Evolutionary conservation across 345 rosid species (phyloP).

Genomic region (Ricinus communis): DNA sequence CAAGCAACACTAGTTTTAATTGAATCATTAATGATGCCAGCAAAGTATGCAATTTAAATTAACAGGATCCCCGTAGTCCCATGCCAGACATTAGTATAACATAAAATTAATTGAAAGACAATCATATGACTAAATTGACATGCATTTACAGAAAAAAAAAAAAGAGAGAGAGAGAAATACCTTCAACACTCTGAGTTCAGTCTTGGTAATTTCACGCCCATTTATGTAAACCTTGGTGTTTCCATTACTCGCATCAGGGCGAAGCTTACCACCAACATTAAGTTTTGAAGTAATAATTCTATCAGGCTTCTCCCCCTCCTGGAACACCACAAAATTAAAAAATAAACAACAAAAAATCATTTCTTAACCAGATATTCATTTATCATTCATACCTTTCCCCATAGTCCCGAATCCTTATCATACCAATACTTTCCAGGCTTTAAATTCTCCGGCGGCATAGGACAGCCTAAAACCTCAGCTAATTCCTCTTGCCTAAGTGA

Average conservation of each 20-base stretch:
- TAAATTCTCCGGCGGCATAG: slow-evolving; percentile 71
- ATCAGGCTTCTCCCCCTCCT: slow-evolving; percentile 73
- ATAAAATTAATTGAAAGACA: no score
- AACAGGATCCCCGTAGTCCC: no score
- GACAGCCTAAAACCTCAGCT: slow-evolving; percentile 34
- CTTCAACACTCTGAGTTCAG: slow-evolving; percentile 48
- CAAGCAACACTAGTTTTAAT: no score
- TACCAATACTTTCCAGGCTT: slow-evolving; percentile 98
- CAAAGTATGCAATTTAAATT: no score
- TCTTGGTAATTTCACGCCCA: slow-evolving; percentile 64
- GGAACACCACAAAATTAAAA: slow-evolving; percentile 19
- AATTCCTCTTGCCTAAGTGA: slow-evolving; percentile 52
- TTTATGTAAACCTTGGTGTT: slow-evolving; percentile 57
- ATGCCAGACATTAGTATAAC: no score
- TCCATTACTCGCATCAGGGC: slow-evolving; percentile 53
- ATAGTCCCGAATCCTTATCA: slow-evolving; percentile 93
- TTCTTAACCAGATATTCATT: not conserved
- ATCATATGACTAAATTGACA: not conserved
- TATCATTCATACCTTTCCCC: slow-evolving; percentile 63
- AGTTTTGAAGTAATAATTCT: slow-evolving; percentile 55
- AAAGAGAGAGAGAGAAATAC: no score
- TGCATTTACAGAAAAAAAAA: not conserved
- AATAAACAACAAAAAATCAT: not conserved
- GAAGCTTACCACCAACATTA: slow-evolving; percentile 53
- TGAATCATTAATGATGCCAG: no score